phyloP scores from a whole-genome alignment of 108 stramenopile species.

The Skeletonema costatum region DNA sequence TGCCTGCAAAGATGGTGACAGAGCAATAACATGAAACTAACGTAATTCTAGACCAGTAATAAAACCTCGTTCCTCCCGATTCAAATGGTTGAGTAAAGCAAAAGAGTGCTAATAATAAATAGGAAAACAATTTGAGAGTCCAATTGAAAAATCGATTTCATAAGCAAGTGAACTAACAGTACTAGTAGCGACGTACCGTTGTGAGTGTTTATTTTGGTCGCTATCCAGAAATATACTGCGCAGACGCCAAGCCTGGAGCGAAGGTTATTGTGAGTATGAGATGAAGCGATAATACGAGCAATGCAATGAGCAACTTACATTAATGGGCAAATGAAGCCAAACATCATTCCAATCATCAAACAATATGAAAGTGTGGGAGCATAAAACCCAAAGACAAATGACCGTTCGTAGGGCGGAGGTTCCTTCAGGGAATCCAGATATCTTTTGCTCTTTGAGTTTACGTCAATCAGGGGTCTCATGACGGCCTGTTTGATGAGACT shows the following conservation, averaged over 20 bases:
- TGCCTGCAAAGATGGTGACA: slow-evolving; percentile 41
- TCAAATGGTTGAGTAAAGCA: slow-evolving; percentile 57
- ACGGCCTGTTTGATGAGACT: slow-evolving; percentile 43
- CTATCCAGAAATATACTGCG: slow-evolving; percentile 55
- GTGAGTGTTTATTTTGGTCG: slow-evolving; percentile 61
- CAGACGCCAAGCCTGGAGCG: slow-evolving; percentile 29
- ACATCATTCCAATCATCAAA: slow-evolving; percentile 45
- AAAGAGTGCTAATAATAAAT: slow-evolving; percentile 23
- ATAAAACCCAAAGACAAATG: slow-evolving; percentile 34
- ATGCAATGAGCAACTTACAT: slow-evolving; percentile 14
- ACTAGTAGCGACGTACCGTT: slow-evolving; percentile 26
- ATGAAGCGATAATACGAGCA: background rate
- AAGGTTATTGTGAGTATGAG: slow-evolving; percentile 2
- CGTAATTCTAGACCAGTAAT: slow-evolving; percentile 50
- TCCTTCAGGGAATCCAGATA: slow-evolving; percentile 35
- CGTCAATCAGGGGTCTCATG: slow-evolving; percentile 28
- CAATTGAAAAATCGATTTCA: background rate
- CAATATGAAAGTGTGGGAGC: slow-evolving; percentile 21
- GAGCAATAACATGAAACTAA: slow-evolving; percentile 48
- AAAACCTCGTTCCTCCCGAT: slow-evolving; percentile 61
- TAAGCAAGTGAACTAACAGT: background rate
- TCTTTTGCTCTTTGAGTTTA: slow-evolving; percentile 34
- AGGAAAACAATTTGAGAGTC: background rate
- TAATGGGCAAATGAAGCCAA: slow-evolving; percentile 36
- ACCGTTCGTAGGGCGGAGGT: slow-evolving; percentile 26